phyloP scores from a whole-genome alignment of 768 basidiomycete genomes.

The Psilocybe sp. region DNA sequence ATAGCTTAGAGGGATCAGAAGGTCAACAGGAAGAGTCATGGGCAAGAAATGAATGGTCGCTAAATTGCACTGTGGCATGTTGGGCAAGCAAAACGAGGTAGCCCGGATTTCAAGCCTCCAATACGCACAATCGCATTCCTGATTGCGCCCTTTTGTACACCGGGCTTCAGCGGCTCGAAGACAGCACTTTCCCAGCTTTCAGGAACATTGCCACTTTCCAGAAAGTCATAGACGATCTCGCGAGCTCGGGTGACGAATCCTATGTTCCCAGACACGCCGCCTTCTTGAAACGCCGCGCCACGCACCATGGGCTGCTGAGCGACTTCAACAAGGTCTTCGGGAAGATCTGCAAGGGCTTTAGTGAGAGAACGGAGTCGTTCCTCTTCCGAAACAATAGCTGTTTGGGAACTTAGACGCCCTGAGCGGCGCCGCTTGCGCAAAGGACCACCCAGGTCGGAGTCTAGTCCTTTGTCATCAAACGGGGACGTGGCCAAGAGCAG shows the following conservation, averaged over 20 bases:
- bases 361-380: conserved; percentile 7
- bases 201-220: conserved; percentile 22
- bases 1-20: no score
- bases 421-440: not conserved
- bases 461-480: conserved; percentile 1
- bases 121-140: conserved; percentile 20
- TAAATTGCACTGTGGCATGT: conserved; percentile 42
- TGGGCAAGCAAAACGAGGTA: conserved; percentile 39
- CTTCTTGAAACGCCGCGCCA: conserved; percentile 32
- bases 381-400: not conserved
- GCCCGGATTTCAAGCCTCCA: conserved; percentile 9
- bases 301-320: conserved; percentile 55
- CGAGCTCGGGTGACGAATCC: conserved; percentile 44
- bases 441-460: conserved; percentile 6
- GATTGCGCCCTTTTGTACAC: conserved; percentile 6
- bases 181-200: conserved; percentile 40
- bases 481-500: not conserved
- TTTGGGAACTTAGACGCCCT: not conserved
- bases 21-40: no score
- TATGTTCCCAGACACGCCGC: conserved; percentile 53
- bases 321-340: conserved; percentile 33
- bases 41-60: no score
- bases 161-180: conserved; percentile 13
- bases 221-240: conserved; percentile 36
- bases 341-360: conserved; percentile 23